A percentile compares a stretch with the other conserved stretches of the same genome.
Conservation (phyloP, 2,329 filamentous ascomycete species). For the Alternaria novae-zelandiae region DNA sequence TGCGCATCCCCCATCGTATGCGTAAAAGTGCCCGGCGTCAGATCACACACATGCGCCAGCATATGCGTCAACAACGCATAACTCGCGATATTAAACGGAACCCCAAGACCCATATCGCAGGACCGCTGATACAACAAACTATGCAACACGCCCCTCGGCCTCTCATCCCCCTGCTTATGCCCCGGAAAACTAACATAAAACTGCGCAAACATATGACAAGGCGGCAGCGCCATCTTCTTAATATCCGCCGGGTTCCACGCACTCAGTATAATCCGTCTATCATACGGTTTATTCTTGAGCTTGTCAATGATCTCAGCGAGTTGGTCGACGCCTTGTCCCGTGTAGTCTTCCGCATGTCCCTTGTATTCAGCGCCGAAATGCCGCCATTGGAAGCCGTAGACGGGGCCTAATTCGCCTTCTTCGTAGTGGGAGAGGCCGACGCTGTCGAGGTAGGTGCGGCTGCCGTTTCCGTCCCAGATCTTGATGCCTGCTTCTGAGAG, state of each 20-base stretch:
- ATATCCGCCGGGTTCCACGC: constrained; percentile 95
- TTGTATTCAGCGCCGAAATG: constrained; percentile 94
- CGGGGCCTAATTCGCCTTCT: constrained; percentile 88
- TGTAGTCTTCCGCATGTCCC: constrained; percentile 73
- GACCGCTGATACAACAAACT: constrained; percentile 92
- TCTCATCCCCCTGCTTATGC: constrained; percentile 33
- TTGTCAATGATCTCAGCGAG: constrained; percentile 89
- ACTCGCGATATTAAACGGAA: constrained; percentile 96
- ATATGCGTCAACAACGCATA: constrained; percentile 96
- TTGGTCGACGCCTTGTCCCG: constrained; percentile 89
- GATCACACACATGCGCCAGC: constrained; percentile 83
- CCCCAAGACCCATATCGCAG: constrained; percentile 96
- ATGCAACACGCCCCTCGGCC: constrained; percentile 72
- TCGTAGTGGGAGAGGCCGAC: constrained; percentile 81
- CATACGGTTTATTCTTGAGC: constrained; percentile 81
- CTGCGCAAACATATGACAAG: constrained; percentile 97
- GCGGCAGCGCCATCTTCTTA: constrained; percentile 86
- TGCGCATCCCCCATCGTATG: constrained; percentile 99
- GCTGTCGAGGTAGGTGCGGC: constrained; percentile 85
- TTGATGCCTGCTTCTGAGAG: constrained; percentile 83
- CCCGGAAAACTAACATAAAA: constrained; percentile 84
- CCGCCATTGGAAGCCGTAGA: constrained; percentile 99
- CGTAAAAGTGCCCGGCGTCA: constrained; percentile 85
- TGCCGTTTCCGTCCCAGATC: constrained; percentile 98
- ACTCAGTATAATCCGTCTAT: constrained; percentile 85